Conservation (phyloP, 2,329 filamentous ascomycete species). For the Colletotrichum eleusines region DNA sequence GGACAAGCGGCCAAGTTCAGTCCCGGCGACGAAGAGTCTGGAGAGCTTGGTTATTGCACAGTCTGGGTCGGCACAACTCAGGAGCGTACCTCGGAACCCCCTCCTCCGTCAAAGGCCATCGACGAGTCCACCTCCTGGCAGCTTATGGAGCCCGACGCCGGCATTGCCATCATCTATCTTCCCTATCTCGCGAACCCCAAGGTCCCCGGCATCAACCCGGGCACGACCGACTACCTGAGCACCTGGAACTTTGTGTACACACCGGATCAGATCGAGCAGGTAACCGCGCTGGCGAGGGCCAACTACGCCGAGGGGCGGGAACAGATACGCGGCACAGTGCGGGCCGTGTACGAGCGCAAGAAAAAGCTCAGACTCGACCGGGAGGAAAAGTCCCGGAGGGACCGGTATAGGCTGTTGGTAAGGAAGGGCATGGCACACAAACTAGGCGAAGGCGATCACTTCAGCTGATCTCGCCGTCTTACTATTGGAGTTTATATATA, state of each 20-base stretch:
- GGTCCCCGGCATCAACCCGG: constrained; percentile 85
- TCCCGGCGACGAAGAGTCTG: constrained; percentile 58
- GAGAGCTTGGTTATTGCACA: constrained; percentile 90
- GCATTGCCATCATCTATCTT: constrained; percentile 90
- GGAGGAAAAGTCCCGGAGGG: constrained; percentile 56
- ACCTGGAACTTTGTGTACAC: constrained; percentile 99
- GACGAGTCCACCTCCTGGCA: constrained; percentile 76
- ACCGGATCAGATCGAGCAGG: constrained; percentile 87
- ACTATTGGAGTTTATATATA: neutral
- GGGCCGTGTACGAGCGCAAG: constrained; percentile 94
- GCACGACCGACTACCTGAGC: constrained; percentile 85
- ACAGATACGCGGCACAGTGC: constrained; percentile 81
- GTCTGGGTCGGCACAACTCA: constrained; percentile 92
- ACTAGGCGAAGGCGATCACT: constrained; percentile 75
- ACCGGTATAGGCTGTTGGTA: constrained; percentile 60
- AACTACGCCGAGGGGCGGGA: constrained; percentile 89
- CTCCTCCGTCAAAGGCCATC: constrained; percentile 64
- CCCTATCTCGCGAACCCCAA: constrained; percentile 85
- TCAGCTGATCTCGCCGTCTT: constrained; percentile 57
- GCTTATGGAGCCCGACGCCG: constrained; percentile 81
- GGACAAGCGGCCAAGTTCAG: constrained; percentile 54
- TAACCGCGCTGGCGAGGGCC: constrained; percentile 83
- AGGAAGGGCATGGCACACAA: constrained; percentile 65
- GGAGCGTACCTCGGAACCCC: constrained; percentile 72
- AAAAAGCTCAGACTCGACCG: constrained; percentile 73